A percentile compares a stretch with the other conserved stretches of the same genome.
phyloP scores from a whole-genome alignment of 768 basidiomycete species.

The Macrolepiota fuliginosa region DNA sequence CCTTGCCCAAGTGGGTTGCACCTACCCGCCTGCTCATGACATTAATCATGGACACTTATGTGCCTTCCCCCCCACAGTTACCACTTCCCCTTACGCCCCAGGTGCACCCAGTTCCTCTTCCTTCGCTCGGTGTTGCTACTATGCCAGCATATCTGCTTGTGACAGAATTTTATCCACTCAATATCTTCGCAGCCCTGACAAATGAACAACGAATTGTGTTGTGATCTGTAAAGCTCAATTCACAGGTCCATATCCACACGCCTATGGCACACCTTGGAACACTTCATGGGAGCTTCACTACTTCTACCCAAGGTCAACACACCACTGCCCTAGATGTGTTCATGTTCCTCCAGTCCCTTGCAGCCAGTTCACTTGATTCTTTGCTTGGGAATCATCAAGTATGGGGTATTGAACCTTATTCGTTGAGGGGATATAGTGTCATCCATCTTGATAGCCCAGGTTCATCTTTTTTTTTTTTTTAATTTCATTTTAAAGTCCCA shows the following conservation, averaged over 20 bases:
- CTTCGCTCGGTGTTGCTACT: too few species aligned
- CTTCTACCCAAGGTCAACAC: not conserved
- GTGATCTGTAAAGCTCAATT: not conserved
- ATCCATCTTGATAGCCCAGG: too few species aligned
- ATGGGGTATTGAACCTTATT: constrained; percentile 3
- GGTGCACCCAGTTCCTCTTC: too few species aligned
- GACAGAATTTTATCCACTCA: not conserved
- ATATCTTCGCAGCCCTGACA: not conserved
- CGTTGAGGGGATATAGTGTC: too few species aligned
- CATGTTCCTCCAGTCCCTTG: not conserved
- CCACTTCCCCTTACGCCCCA: too few species aligned
- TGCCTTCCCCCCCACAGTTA: too few species aligned
- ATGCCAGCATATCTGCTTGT: not conserved
- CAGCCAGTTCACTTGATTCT: not conserved
- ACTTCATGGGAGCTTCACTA: not conserved
- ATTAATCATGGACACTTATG: too few species aligned
- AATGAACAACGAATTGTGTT: not conserved
- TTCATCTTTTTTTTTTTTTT: too few species aligned
- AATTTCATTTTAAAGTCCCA: too few species aligned
- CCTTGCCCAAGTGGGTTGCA: too few species aligned
- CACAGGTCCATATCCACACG: not conserved
- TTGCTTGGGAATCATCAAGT: not conserved
- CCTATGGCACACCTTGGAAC: not conserved
- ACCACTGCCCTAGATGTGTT: not conserved
- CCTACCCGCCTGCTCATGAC: too few species aligned